phyloP scores from a whole-genome alignment of 83 land plant species.

The Diphasiastrum complanatum region DNA sequence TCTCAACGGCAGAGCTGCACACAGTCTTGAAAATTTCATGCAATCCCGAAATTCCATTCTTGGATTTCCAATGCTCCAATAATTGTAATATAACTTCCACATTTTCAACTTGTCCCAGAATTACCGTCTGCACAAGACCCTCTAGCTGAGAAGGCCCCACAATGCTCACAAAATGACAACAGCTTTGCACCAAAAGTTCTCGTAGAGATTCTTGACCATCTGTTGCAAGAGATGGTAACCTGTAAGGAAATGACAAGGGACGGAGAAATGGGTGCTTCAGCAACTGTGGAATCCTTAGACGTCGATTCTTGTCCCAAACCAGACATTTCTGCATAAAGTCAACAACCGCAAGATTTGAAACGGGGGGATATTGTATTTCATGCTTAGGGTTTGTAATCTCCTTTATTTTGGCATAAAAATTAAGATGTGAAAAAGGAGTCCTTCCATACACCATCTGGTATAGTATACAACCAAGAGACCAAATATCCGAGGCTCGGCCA shows the following conservation, averaged over 20 bases:
- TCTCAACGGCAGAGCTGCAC: too few relatives aligned
- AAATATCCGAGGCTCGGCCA: constrained; percentile 94
- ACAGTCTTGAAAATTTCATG: too few relatives aligned
- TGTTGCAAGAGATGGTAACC: too few relatives aligned
- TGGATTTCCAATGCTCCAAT: too few relatives aligned
- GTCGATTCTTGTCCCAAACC: constrained; percentile 64
- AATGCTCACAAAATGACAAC: too few relatives aligned
- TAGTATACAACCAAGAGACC: constrained; percentile 96
- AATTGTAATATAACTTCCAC: too few relatives aligned
- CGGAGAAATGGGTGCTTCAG: constrained; percentile 79
- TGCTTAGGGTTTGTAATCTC: constrained; percentile 73
- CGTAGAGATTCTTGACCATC: too few relatives aligned
- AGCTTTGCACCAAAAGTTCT: too few relatives aligned
- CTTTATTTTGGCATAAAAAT: constrained; percentile 75
- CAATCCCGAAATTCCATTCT: too few relatives aligned
- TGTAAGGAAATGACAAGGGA: constrained; percentile 51
- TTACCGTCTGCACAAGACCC: too few relatives aligned
- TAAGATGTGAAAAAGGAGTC: constrained; percentile 85
- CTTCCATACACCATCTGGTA: constrained; percentile 95
- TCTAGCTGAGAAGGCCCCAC: too few relatives aligned
- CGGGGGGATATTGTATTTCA: constrained; percentile 62
- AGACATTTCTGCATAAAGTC: constrained; percentile 91
- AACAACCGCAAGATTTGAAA: constrained; percentile 64
- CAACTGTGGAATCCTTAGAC: constrained; percentile 76
- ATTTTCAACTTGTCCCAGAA: too few relatives aligned